phyloP scores from a whole-genome alignment of 163 green algal genomes.

The Chloromonas sp. region DNA sequence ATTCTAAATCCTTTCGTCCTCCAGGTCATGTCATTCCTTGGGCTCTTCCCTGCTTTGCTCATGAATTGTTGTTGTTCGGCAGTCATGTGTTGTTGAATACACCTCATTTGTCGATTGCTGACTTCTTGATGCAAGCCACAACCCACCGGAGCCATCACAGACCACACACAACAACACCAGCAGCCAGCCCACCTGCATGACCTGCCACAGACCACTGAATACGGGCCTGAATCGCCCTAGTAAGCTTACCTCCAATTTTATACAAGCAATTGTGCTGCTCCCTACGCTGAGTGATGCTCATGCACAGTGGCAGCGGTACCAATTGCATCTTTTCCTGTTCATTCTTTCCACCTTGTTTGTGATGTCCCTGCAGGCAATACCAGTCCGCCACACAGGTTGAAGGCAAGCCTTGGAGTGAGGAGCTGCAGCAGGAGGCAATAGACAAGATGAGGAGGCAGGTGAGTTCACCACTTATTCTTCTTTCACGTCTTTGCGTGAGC shows the following conservation, averaged over 20 bases:
- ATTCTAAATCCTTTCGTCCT: no score
- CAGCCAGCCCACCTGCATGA: not conserved
- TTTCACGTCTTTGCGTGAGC: not conserved
- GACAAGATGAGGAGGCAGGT: constrained; percentile 3
- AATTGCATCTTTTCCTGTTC: no score
- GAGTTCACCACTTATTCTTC: not conserved
- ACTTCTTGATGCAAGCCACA: not conserved
- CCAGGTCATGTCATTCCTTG: no score
- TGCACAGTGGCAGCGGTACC: no score
- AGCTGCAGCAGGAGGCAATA: constrained; percentile 2
- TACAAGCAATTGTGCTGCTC: no score
- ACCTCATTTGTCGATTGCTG: no score
- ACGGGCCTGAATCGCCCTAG: no score
- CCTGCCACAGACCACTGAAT: not conserved
- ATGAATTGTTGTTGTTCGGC: not conserved
- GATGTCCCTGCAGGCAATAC: constrained; percentile 6
- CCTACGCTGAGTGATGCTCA: no score
- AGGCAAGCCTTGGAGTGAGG: not conserved
- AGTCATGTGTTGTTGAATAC: no score
- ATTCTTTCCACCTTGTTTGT: not conserved
- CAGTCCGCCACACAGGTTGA: not conserved
- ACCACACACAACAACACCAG: not conserved
- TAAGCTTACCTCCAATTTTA: no score
- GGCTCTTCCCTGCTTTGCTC: no score
- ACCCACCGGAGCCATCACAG: not conserved